Percentiles rank a stretch among this genome's conserved stretches.
phyloP scores from a whole-genome alignment of 2,329 filamentous ascomycete species.

The Phaeophleospora eucalypticola region DNA sequence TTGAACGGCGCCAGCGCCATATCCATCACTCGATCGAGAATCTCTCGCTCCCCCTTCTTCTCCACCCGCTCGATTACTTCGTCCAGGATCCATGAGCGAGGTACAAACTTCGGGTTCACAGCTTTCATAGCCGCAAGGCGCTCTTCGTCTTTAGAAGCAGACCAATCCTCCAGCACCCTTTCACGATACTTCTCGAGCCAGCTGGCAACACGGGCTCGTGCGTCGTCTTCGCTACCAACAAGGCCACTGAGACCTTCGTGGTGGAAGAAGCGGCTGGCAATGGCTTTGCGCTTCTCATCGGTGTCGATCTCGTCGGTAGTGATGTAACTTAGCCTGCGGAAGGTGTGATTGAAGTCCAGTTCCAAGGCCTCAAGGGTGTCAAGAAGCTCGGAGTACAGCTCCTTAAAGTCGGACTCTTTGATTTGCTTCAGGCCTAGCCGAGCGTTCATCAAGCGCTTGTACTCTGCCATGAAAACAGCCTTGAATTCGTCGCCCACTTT shows the following conservation, averaged over 20 bases:
- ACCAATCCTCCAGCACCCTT: slow-evolving; percentile 74
- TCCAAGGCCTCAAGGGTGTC: slow-evolving; percentile 77
- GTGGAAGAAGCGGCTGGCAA: slow-evolving; percentile 75
- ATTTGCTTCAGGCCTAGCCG: slow-evolving; percentile 70
- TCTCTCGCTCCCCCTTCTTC: slow-evolving; percentile 73
- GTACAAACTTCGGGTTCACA: slow-evolving; percentile 90
- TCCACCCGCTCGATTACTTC: slow-evolving; percentile 89
- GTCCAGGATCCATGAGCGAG: slow-evolving; percentile 86
- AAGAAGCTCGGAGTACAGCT: slow-evolving; percentile 74
- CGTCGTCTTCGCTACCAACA: slow-evolving; percentile 59
- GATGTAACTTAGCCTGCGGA: slow-evolving; percentile 69
- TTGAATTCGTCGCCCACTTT: slow-evolving; percentile 84
- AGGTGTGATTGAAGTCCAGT: slow-evolving; percentile 92
- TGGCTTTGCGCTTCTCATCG: slow-evolving; percentile 58
- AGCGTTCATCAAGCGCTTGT: slow-evolving; percentile 76
- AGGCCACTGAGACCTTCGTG: slow-evolving; percentile 61
- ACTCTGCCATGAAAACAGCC: slow-evolving; percentile 79
- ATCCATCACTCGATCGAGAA: slow-evolving; percentile 73
- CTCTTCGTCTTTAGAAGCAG: slow-evolving; percentile 49
- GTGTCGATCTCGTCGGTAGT: slow-evolving; percentile 60
- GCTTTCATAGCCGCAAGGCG: slow-evolving; percentile 71
- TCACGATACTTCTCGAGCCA: slow-evolving; percentile 80
- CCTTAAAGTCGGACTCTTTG: slow-evolving; percentile 71
- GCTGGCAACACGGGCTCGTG: slow-evolving; percentile 61
- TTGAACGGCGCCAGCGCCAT: slow-evolving; percentile 82